Evolutionary conservation across 2,329 filamentous ascomycete genomes (phyloP).

Genomic region (Pestalotiopsis sp.): DNA sequence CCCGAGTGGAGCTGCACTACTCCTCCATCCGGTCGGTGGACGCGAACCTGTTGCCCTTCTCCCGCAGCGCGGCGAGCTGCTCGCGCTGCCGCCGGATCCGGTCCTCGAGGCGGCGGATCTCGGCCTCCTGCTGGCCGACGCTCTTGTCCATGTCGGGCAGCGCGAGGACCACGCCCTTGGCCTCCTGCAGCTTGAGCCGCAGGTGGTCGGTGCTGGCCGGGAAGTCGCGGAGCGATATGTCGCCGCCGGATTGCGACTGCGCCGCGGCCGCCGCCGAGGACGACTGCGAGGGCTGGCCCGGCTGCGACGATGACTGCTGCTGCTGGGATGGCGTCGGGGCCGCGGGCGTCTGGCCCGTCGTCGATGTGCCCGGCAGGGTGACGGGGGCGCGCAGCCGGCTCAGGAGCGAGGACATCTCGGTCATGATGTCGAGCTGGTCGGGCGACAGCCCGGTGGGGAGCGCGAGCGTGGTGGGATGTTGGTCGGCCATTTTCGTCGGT

Average conservation of each 20-base stretch:
- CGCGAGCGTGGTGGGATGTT: slow-evolving; percentile 40
- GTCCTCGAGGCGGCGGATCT: slow-evolving; percentile 68
- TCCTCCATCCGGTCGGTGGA: slow-evolving; percentile 45
- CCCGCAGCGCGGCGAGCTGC: slow-evolving; percentile 57
- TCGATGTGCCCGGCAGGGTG: slow-evolving; percentile 35
- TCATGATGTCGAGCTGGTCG: slow-evolving; percentile 83
- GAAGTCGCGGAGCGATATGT: slow-evolving; percentile 70
- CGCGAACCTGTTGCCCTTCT: slow-evolving; percentile 46
- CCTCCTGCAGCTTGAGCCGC: slow-evolving; percentile 82
- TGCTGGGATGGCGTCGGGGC: slow-evolving; percentile 28
- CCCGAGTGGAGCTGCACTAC: slow-evolving; percentile 16
- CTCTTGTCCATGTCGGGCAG: slow-evolving; percentile 72
- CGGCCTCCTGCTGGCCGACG: slow-evolving; percentile 69
- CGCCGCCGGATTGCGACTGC: slow-evolving; percentile 25
- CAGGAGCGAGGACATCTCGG: slow-evolving; percentile 78
- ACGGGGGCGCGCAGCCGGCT: slow-evolving; percentile 65
- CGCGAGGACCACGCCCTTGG: slow-evolving; percentile 64
- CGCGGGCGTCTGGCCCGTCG: slow-evolving; percentile 38
- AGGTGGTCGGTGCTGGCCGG: slow-evolving; percentile 76
- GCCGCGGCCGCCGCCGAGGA: slow-evolving; percentile 23
- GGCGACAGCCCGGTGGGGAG: slow-evolving; percentile 71
- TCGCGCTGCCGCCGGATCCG: slow-evolving; percentile 64
- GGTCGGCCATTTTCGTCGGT: slow-evolving; percentile 1
- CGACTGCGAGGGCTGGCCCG: slow-evolving; percentile 21
- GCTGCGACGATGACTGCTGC: slow-evolving; percentile 18